Evolutionary conservation across 2,329 filamentous ascomycete genomes (phyloP).

Genomic region (Trichoderma sp.): DNA sequence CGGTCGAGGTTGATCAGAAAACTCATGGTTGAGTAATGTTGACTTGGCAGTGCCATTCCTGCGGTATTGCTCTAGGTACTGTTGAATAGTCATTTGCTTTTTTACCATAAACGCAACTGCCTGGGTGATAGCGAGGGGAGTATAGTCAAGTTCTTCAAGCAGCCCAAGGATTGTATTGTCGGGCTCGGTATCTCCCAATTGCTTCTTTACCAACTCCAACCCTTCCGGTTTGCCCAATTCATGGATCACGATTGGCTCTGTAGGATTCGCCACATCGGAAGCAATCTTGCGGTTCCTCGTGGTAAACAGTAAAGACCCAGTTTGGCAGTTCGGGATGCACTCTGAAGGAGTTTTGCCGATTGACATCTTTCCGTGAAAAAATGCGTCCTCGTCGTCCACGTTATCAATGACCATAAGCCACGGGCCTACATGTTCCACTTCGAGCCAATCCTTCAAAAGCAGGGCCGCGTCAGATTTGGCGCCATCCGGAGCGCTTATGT

Average conservation of each 20-base stretch:
- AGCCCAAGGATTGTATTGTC: background rate
- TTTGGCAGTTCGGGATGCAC: constrained; percentile 6
- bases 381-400: constrained; percentile 5
- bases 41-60: background rate
- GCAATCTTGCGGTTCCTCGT: constrained; percentile 11
- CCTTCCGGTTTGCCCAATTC: background rate
- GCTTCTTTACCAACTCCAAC: background rate
- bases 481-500: background rate
- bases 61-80: constrained; percentile 13
- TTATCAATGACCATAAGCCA: constrained; percentile 20
- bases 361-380: background rate
- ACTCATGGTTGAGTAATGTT: constrained; percentile 7
- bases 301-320: constrained; percentile 6
- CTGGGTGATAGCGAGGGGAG: constrained; percentile 16
- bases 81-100: background rate
- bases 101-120: constrained; percentile 12
- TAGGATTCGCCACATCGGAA: background rate
- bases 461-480: background rate
- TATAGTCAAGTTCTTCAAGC: constrained; percentile 10
- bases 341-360: constrained; percentile 12
- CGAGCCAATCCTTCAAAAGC: constrained; percentile 15
- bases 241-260: background rate
- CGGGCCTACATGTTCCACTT: background rate
- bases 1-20: constrained; percentile 1
- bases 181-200: background rate